Evolutionary conservation across 352 stramenopile genomes (phyloP), one percentile per base, ranked within the genome.

Genomic region (Phytophthora foliorum): DNA sequence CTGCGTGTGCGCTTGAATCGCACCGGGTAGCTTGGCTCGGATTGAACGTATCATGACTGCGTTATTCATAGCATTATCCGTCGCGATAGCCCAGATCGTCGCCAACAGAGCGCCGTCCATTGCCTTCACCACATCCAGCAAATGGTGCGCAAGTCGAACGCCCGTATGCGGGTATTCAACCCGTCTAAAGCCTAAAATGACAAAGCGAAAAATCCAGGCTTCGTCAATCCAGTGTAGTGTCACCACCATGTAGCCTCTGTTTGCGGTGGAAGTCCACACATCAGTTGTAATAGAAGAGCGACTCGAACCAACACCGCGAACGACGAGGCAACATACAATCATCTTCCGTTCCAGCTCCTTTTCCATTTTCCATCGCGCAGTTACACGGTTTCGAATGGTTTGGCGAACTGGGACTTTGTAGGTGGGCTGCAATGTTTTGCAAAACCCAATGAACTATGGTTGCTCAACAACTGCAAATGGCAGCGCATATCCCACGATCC

Each of bases 181-280:
- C 0, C 69, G 11, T 36, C 34, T 63, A 55, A 73, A 76, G 0
- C 53, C 58, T 3, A 73, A 3, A 8, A 77, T 67, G 0, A 73
- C 46, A 5, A 48, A 64, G 0, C 54, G 46, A 3, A 73, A 6
- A 6, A 52, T 9, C 42, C 63, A 74, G 0, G 29, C 4, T 14
- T 29, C 0, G 19, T 73, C 48, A n/a, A 69, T 67, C 46, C 58
- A 74, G 44, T 78, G 70, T 1, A 74, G 17, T 1, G 51, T 74
- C 0, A 69, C 34, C 1, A 78, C 52, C 65, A 72, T 72, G 42
- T 74, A 74, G 0, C 55, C 60, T 16, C 29, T 39, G 8, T 53
- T 58, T 8, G 60, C 65, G 4, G 58, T 39, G 13, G 56, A 74
- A 0, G 60, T 72, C 70, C 60, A 78, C 60, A 72, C 63, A 24